A percentile compares a stretch with the other conserved stretches of the same genome.
Evolutionary conservation across 2,329 filamentous ascomycete genomes (phyloP).

Genomic region (Nigrospora oryzae): DNA sequence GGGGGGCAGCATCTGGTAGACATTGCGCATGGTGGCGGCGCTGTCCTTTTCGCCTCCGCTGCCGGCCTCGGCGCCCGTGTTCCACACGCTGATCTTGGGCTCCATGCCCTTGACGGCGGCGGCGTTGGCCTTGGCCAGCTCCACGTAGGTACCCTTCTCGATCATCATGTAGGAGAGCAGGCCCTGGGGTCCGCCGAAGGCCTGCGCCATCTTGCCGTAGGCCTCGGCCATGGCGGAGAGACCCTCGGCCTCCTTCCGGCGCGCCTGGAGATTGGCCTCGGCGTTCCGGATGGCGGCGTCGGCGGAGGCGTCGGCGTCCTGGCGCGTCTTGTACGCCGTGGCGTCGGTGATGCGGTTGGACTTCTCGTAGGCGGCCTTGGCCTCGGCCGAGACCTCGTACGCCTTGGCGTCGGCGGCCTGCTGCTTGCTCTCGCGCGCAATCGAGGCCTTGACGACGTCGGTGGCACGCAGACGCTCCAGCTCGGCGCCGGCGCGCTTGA

Average conservation of each 20-base stretch:
- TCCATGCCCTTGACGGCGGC: conserved; percentile 66
- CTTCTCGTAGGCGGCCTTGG: conserved; percentile 44
- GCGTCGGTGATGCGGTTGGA: conserved; percentile 41
- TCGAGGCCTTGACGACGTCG: conserved; percentile 71
- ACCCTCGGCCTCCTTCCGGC: conserved; percentile 70
- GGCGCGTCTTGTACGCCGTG: conserved; percentile 34
- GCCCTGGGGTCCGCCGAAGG: conserved; percentile 70
- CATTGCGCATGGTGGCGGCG: conserved; percentile 61
- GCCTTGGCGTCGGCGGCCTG: conserved; percentile 58
- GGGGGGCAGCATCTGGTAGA: conserved; percentile 79
- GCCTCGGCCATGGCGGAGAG: conserved; percentile 69
- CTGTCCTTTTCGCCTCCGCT: conserved; percentile 40
- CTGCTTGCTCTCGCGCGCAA: conserved; percentile 58
- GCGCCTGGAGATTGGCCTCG: conserved; percentile 45
- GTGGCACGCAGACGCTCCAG: conserved; percentile 70
- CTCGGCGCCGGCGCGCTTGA: conserved; percentile 70
- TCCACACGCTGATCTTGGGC: conserved; percentile 90
- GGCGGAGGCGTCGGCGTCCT: conserved; percentile 31
- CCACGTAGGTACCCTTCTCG: conserved; percentile 69
- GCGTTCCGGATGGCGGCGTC: conserved; percentile 35
- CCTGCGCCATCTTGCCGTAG: conserved; percentile 63
- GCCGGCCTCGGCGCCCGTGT: conserved; percentile 54
- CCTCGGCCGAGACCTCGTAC: conserved; percentile 57
- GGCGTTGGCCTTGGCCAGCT: conserved; percentile 72
- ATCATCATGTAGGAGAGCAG: conserved; percentile 83